Percentiles rank a stretch among this genome's conserved stretches.
Conservation (phyloP, 805 yeast species). For the Candida michaelii region DNA sequence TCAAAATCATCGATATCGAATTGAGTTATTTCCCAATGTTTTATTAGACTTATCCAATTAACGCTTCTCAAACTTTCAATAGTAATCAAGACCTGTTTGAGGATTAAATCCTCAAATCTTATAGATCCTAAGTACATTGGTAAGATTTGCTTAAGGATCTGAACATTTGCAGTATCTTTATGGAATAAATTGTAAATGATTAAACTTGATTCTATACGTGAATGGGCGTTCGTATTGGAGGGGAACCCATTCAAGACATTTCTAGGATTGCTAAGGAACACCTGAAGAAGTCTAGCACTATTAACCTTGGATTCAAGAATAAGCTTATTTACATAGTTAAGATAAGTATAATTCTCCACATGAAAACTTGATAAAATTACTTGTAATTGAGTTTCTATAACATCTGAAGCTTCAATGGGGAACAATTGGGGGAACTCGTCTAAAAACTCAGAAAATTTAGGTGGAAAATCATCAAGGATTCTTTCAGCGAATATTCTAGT, state of each 20-base stretch:
- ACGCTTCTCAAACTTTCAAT: conserved; percentile 54
- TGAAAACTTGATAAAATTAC: conserved; percentile 52
- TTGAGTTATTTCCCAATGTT: conserved; percentile 63
- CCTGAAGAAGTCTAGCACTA: conserved; percentile 57
- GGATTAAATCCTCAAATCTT: conserved; percentile 57
- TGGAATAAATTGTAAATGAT: conserved; percentile 50
- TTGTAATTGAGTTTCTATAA: conserved; percentile 65
- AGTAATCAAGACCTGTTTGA: conserved; percentile 53
- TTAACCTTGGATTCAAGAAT: conserved; percentile 29
- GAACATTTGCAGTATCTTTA: conserved; percentile 40
- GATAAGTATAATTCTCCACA: conserved; percentile 38
- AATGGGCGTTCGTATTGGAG: conserved; percentile 16
- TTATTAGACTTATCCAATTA: conserved; percentile 67
- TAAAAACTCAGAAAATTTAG: not conserved
- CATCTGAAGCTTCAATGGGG: conserved; percentile 17
- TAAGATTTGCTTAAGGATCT: conserved; percentile 36
- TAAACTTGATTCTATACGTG: conserved; percentile 45
- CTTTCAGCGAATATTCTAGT: conserved; percentile 65
- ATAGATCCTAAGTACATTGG: conserved; percentile 63
- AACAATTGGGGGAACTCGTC: not conserved
- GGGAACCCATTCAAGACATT: conserved; percentile 34
- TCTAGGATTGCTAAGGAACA: conserved; percentile 54
- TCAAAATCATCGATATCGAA: conserved; percentile 44
- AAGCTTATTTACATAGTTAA: conserved; percentile 46
- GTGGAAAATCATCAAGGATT: conserved; percentile 1